Evolutionary conservation across 805 yeast species (phyloP), one percentile per base, ranked within the genome.

Genomic region (Blastobotrys attinorum): DNA sequence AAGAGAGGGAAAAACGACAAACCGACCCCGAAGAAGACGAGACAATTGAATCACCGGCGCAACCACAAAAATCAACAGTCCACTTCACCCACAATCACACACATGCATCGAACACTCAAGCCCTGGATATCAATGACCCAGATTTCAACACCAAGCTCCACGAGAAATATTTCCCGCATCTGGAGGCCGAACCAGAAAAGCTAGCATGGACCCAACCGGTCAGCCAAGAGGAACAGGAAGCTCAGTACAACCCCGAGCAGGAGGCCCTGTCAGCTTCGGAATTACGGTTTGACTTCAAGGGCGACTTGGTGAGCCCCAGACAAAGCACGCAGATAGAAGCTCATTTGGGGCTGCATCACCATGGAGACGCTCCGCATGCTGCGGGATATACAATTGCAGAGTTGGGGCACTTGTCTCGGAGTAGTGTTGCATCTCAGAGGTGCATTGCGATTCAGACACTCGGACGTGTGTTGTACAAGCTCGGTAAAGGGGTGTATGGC

Each of bases 351-450:
- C 71, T 92, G 21, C 96, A 87, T 56, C 97, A 92, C 60, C 99
- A 92, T 62, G 74, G 96, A 0, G 86, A 82, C 8, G 79, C 82
- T 39, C 96, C 97, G 0, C 79, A 80, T 37, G 69, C 89, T 42
- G 95, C 97, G 0, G 99, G 99, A 0, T 92, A 92, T 61, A 89
- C 97, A 0, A 59, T 92, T 20, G 69, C 76, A 0, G 99, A 92
- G 59, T 69, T 92, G 41, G 81, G 83, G 1, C 92, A 83, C 52
- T 71, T 86, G 39, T 66, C 88, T 3, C 70, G 96, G 50, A 85
- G 96, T 1, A 76, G 82, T 1, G 76, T 82, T 44, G 77, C 94
- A 1, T 79, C 94, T 0, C 99, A 92, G 63, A 69, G 97, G 38
- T 78, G 92, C 48, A 73, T 92, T 10, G 87, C 96, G 5, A 79